Percentiles rank a stretch among this genome's conserved stretches.
These are phyloP conservation scores for Phylloporus sp. DNA, from an alignment of 768 basidiomycete genomes.

Conservation along the genomic window DNA sequence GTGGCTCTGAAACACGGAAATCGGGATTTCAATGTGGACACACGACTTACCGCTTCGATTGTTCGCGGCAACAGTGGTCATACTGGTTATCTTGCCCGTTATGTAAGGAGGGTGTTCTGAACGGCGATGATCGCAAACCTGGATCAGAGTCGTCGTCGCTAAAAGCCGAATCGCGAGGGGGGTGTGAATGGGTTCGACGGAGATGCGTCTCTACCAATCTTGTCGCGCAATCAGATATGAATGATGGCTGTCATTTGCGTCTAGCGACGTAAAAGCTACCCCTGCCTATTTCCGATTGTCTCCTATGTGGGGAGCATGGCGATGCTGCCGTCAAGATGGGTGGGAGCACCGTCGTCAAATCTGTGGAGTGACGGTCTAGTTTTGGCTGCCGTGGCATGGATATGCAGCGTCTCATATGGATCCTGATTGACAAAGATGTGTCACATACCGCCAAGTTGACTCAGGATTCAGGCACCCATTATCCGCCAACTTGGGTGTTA, in stretches of 20 bases:
- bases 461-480: neutral
- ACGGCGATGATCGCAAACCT: conserved; percentile 4
- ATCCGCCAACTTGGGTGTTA: neutral
- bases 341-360: too few species aligned
- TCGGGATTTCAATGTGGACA: neutral
- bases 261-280: conserved; percentile 8
- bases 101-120: neutral
- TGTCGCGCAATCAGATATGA: neutral
- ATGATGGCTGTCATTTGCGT: neutral
- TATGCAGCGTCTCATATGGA: too few species aligned
- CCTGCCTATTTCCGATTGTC: conserved; percentile 6
- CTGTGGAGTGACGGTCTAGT: too few species aligned
- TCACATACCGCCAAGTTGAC: neutral
- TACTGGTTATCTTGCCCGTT: too few species aligned
- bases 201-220: neutral
- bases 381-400: too few species aligned
- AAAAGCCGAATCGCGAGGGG: too few species aligned
- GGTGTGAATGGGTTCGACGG: too few species aligned
- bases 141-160: neutral
- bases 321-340: neutral
- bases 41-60: too few species aligned
- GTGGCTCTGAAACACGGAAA: neutral
- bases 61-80: too few species aligned
- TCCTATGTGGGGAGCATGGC: neutral
- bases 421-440: conserved; percentile 5